Conservation (phyloP, 1,284 basidiomycete genomes). For the Malassezia obtusa region DNA sequence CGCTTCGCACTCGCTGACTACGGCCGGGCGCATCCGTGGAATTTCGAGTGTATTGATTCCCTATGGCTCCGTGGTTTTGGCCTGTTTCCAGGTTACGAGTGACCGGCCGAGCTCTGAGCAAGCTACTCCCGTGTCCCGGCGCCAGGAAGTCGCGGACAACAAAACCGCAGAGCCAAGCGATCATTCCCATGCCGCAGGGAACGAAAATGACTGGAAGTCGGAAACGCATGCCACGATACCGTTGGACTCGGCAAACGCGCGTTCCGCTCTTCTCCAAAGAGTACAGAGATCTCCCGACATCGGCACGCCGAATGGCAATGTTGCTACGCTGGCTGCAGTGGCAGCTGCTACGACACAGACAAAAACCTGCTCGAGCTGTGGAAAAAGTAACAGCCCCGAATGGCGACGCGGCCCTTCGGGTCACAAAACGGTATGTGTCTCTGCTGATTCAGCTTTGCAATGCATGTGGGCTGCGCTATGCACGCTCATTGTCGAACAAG, state of each 20-base stretch:
- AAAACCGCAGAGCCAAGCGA: neutral
- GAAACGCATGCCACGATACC: neutral
- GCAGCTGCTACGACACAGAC: slow-evolving; percentile 15
- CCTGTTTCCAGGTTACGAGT: slow-evolving; percentile 50
- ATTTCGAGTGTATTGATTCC: slow-evolving; percentile 87
- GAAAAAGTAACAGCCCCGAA: slow-evolving; percentile 65
- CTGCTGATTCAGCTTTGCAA: slow-evolving; percentile 29
- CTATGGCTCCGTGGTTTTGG: slow-evolving; percentile 61
- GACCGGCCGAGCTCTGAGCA: neutral
- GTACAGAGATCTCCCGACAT: neutral
- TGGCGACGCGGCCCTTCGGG: slow-evolving; percentile 63
- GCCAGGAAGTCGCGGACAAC: neutral
- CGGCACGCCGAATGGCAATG: neutral
- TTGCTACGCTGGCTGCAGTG: slow-evolving; percentile 17
- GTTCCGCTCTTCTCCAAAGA: neutral
- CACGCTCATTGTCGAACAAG: slow-evolving; percentile 32
- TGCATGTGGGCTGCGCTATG: slow-evolving; percentile 44
- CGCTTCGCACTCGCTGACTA: slow-evolving; percentile 61
- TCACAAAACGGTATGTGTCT: slow-evolving; percentile 28
- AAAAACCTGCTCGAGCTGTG: slow-evolving; percentile 46
- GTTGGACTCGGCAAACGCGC: neutral
- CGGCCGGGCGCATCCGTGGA: slow-evolving; percentile 56
- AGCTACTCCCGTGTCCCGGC: neutral
- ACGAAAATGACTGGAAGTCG: neutral
- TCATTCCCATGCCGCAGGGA: no score